Evolutionary conservation across 176 grass and related monocot species (phyloP).

Genomic region (Chloris gayana): DNA sequence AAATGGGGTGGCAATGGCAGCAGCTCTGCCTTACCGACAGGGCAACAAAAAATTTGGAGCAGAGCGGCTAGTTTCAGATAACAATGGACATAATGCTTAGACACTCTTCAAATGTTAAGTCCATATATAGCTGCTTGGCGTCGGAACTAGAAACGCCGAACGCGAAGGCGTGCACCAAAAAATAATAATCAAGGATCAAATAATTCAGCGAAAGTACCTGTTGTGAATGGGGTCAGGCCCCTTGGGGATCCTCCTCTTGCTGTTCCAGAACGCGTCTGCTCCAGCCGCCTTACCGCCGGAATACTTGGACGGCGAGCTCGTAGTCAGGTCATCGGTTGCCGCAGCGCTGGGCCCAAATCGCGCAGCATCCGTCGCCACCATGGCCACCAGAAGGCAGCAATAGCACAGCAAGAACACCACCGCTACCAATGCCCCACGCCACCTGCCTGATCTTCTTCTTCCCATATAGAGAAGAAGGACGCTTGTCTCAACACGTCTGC

Average conservation of each 20-base stretch:
- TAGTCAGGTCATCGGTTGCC: background rate
- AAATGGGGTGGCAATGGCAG: background rate
- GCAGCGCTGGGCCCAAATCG: background rate
- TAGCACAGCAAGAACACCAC: constrained; percentile 30
- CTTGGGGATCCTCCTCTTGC: constrained; percentile 71
- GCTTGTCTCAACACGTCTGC: background rate
- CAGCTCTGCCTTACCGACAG: no score
- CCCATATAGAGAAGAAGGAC: constrained; percentile 36
- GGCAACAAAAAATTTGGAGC: no score
- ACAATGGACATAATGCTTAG: background rate
- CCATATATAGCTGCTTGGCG: background rate
- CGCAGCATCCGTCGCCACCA: constrained; percentile 11
- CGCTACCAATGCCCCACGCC: constrained; percentile 37
- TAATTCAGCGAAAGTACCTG: constrained; percentile 41
- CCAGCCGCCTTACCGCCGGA: background rate
- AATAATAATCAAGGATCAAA: background rate
- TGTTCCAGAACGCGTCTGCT: constrained; percentile 47
- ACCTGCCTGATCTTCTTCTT: constrained; percentile 15
- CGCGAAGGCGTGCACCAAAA: background rate
- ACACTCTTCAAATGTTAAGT: background rate
- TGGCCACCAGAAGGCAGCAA: constrained; percentile 40
- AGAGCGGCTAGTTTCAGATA: background rate
- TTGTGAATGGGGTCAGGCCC: constrained; percentile 85
- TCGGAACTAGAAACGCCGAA: background rate
- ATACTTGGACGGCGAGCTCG: background rate